Evolutionary conservation across 495 filamentous ascomycete genomes (phyloP).

Genomic region (Oidiodendron maius): DNA sequence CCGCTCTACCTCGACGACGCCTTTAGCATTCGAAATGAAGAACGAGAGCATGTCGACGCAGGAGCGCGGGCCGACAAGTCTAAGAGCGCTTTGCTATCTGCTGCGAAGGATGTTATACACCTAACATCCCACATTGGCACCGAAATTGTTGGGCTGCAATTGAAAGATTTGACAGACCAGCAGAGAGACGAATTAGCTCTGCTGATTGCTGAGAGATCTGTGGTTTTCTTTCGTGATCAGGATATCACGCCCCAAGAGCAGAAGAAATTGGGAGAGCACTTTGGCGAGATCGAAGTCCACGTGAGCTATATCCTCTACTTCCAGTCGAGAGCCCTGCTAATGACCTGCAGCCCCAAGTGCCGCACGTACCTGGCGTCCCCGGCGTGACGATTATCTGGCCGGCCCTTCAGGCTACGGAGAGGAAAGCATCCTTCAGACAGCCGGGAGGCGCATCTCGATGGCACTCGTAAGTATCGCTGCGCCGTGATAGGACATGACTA

Average conservation of each 20-base stretch:
- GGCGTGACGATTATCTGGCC: conserved; percentile 67
- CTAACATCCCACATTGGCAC: conserved; percentile 65
- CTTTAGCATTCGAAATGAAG: conserved; percentile 52
- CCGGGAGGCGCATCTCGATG: conserved; percentile 60
- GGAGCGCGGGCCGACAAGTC: conserved; percentile 60
- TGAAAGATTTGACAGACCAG: conserved; percentile 61
- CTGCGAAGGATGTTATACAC: conserved; percentile 59
- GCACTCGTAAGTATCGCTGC: conserved; percentile 41
- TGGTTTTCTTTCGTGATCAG: conserved; percentile 73
- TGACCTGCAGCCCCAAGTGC: conserved; percentile 52
- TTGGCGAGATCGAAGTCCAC: conserved; percentile 62
- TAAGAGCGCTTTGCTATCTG: conserved; percentile 58
- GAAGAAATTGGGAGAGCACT: conserved; percentile 58
- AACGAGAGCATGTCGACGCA: conserved; percentile 53
- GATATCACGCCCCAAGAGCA: conserved; percentile 66
- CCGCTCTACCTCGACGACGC: conserved; percentile 64
- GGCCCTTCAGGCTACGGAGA: conserved; percentile 52
- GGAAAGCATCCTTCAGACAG: conserved; percentile 49
- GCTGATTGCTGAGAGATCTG: conserved; percentile 64
- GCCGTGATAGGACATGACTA: neutral
- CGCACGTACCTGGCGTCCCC: conserved; percentile 60
- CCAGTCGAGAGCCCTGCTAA: conserved; percentile 4
- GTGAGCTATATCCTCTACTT: conserved; percentile 33
- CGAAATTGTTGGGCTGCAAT: conserved; percentile 62
- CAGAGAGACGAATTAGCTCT: conserved; percentile 68